Conservation (phyloP, 768 basidiomycete genomes). For the Mycena epipterygia region DNA sequence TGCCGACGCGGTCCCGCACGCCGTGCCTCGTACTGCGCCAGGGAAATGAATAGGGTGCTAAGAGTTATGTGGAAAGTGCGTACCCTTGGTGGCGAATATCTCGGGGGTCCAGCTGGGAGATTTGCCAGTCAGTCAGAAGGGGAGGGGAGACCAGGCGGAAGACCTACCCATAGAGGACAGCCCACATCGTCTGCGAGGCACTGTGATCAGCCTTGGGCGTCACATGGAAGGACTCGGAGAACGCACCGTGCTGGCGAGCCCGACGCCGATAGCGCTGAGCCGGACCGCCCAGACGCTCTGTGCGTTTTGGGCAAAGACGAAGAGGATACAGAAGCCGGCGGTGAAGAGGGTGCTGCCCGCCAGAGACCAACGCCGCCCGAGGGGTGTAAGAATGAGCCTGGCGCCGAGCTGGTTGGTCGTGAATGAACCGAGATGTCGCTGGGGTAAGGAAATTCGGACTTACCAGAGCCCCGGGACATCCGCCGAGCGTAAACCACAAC, state of each 20-base stretch:
- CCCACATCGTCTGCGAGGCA: constrained; percentile 79
- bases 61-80: constrained; percentile 10
- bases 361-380: constrained; percentile 82
- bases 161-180: constrained; percentile 79
- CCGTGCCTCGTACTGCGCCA: constrained; percentile 81
- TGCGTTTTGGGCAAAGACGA: constrained; percentile 69
- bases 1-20: constrained; percentile 89
- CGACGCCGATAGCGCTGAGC: constrained; percentile 59
- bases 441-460: constrained; percentile 43
- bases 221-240: not conserved
- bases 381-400: constrained; percentile 76
- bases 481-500: constrained; percentile 87
- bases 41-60: constrained; percentile 9
- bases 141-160: constrained; percentile 24
- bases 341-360: constrained; percentile 84
- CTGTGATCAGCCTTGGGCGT: not conserved
- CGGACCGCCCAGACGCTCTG: constrained; percentile 77
- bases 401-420: constrained; percentile 77
- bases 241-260: constrained; percentile 76
- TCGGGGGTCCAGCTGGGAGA: constrained; percentile 84
- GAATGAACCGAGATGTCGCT: not conserved
- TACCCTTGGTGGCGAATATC: constrained; percentile 85
- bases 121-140: not conserved
- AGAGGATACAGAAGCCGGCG: constrained; percentile 78
- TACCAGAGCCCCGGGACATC: constrained; percentile 88